Evolutionary conservation across 148 eudicot species (phyloP), one percentile per base, ranked within the genome.

Genomic region (Camellia lanceoleosa): DNA sequence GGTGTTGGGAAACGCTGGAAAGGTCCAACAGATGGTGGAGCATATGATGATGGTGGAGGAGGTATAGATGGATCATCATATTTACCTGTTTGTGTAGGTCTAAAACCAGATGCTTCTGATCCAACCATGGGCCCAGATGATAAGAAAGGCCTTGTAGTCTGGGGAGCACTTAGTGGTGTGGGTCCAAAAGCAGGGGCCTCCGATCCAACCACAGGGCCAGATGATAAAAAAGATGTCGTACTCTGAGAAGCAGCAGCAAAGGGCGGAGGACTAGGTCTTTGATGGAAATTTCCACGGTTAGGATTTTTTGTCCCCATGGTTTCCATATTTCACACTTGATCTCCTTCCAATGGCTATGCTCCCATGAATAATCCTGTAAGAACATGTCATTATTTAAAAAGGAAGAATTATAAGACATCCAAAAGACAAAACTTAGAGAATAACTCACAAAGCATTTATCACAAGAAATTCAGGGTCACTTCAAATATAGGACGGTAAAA

Each of bases 231-330:
- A 38, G 98, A 91, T 67, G 91, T 89, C 11, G 87, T 56, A 52
- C 87, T 79, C 73, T 82, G 92, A 49, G 90, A 78, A 84, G 87
- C 85, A 85, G 91, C 89, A 55, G 88, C 88, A 86, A 93, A 92
- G 14, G 97, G 97, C 47, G 92, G 79, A 70, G 81, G 85, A 80
- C 85, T 82, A 58, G 97, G 92, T 79, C 91, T 84, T 66, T 84
- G 87, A 13, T 90, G 92, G 49, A 79, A 85, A 83, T 82, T 90
- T 8, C 85, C 88, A 55, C 83, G 90, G 55, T 87, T 87, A 52
- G 94, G 87, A 78, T 93, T 85, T 81, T 93, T 95, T 56, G 97
- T 86, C 78, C 93, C 95, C 99, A 96, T 96, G 71, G 79, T 75
- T 74, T 83, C 42, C 30, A 18, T 82, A 63, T 64, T 67, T 63